Conservation (phyloP, 2,329 filamentous ascomycete species). For the Sordariomycetes sp. region DNA sequence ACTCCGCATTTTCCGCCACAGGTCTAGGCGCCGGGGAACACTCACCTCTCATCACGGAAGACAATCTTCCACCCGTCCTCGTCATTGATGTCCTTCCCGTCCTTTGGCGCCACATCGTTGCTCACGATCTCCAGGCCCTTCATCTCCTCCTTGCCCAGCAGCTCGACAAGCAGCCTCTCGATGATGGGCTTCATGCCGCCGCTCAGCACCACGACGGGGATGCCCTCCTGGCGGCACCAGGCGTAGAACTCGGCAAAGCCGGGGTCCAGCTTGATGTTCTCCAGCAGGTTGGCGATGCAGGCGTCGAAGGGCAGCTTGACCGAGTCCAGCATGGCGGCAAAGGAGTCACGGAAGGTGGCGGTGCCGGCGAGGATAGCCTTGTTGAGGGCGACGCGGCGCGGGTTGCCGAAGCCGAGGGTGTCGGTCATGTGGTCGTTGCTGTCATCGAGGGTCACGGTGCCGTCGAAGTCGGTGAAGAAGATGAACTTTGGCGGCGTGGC, state of each 20-base stretch:
- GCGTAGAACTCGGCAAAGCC: constrained; percentile 79
- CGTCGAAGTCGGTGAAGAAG: constrained; percentile 99
- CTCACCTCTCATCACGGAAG: constrained; percentile 75
- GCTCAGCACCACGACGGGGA: constrained; percentile 85
- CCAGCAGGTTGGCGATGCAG: constrained; percentile 67
- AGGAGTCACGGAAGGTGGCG: constrained; percentile 72
- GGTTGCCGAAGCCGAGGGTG: constrained; percentile 73
- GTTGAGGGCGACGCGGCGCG: constrained; percentile 63
- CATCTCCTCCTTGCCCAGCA: constrained; percentile 66
- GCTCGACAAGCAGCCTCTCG: constrained; percentile 65
- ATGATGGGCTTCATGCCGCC: constrained; percentile 93
- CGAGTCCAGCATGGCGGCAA: constrained; percentile 86
- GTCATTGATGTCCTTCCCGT: constrained; percentile 64
- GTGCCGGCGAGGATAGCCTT: constrained; percentile 62
- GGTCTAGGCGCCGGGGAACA: neutral
- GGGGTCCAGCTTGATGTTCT: constrained; percentile 83
- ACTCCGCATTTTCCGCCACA: neutral
- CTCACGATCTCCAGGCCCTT: constrained; percentile 80
- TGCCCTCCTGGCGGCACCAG: constrained; percentile 71
- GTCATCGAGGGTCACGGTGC: constrained; percentile 73
- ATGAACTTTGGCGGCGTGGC: constrained; percentile 72
- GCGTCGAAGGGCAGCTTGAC: constrained; percentile 69
- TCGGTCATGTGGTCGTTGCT: constrained; percentile 71
- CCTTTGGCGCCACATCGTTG: constrained; percentile 60
- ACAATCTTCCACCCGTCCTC: constrained; percentile 78